Conservation (phyloP, 148 eudicot species). For the Rhododendron ferrugineum region DNA sequence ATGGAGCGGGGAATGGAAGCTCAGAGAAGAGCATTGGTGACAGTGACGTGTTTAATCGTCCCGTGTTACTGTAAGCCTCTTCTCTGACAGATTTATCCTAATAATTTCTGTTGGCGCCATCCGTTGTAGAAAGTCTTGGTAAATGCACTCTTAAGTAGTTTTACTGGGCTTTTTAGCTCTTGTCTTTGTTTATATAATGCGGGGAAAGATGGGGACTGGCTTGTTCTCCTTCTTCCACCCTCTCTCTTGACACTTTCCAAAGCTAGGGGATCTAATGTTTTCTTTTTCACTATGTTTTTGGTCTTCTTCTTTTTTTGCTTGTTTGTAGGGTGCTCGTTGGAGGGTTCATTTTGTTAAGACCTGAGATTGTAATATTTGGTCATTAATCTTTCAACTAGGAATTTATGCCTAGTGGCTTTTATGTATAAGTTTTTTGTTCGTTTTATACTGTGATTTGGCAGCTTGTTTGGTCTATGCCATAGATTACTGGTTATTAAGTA, state of each 20-base stretch:
- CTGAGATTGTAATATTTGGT: not conserved
- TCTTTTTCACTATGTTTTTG: not conserved
- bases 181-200: not conserved
- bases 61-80: not conserved
- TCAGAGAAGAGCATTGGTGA: conserved; percentile 14
- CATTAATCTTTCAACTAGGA: not conserved
- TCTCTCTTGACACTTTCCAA: not conserved
- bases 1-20: not conserved
- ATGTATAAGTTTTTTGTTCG: not conserved
- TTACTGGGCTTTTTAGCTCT: not conserved
- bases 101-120: not conserved
- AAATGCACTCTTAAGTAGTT: not conserved
- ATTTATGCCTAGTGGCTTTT: not conserved
- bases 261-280: not conserved
- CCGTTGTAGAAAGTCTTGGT: not conserved
- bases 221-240: not conserved
- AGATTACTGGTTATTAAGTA: not conserved
- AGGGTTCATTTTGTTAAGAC: not conserved
- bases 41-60: not conserved
- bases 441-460: not conserved
- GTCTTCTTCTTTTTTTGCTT: not conserved
- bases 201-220: not conserved
- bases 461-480: not conserved
- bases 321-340: not conserved
- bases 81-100: not conserved